phyloP scores from a whole-genome alignment of 2,329 filamentous ascomycete genomes.

The Mycosphaerella sp. region DNA sequence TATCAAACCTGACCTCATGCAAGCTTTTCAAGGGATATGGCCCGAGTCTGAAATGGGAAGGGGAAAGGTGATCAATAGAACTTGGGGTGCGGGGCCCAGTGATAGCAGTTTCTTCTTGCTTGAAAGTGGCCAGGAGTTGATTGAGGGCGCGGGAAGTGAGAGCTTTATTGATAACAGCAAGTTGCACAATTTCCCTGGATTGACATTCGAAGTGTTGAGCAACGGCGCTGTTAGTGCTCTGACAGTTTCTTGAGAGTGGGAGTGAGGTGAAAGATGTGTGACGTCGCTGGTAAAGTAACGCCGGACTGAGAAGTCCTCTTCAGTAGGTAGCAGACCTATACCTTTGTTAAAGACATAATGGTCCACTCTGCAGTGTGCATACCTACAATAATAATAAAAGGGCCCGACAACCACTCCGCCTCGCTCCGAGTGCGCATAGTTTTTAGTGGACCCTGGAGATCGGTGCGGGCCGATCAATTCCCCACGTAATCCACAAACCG shows the following conservation, averaged over 20 bases:
- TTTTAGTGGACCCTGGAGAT: too few relatives aligned
- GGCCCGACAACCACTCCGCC: too few relatives aligned
- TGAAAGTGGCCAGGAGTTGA: constrained; percentile 34
- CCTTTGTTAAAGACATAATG: too few relatives aligned
- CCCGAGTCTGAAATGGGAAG: constrained; percentile 47
- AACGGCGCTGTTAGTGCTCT: constrained; percentile 84
- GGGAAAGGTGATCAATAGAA: constrained; percentile 35
- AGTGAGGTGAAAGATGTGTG: not conserved
- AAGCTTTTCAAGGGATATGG: constrained; percentile 48
- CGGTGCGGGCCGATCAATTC: too few relatives aligned
- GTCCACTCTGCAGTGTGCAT: too few relatives aligned
- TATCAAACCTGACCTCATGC: constrained; percentile 50
- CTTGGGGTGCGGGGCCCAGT: constrained; percentile 32
- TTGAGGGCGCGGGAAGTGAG: constrained; percentile 43
- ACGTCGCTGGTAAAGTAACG: too few relatives aligned
- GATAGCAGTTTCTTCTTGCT: constrained; percentile 34
- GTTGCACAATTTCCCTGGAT: constrained; percentile 84
- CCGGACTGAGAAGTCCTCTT: too few relatives aligned
- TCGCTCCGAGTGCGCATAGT: too few relatives aligned
- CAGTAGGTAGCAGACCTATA: too few relatives aligned
- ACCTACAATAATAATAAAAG: too few relatives aligned
- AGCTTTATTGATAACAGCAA: constrained; percentile 66
- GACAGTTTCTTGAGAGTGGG: constrained; percentile 44
- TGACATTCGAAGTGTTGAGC: constrained; percentile 93
- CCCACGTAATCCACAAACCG: too few relatives aligned